Percentiles rank a stretch among this genome's conserved stretches.
Evolutionary conservation across 2,329 filamentous ascomycete genomes (phyloP).

Genomic region (Amylocarpus encephaloides): DNA sequence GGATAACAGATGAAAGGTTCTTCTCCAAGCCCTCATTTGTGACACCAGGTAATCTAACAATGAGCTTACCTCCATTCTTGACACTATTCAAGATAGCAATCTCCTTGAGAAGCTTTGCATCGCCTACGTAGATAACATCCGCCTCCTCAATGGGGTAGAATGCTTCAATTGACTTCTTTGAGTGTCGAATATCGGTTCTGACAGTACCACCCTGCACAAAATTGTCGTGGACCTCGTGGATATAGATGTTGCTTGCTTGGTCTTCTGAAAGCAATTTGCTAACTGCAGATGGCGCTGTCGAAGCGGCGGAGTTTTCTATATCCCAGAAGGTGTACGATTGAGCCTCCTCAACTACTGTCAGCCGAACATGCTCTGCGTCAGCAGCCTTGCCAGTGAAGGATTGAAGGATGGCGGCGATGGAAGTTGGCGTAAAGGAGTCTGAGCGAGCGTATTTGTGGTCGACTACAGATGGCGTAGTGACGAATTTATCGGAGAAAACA

Average conservation of each 20-base stretch:
- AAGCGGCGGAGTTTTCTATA: conserved; percentile 64
- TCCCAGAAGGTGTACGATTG: conserved; percentile 96
- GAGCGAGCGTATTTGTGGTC: conserved; percentile 87
- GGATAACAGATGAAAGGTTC: conserved; percentile 64
- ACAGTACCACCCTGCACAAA: conserved; percentile 69
- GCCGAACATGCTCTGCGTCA: conserved; percentile 24
- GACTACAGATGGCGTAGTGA: conserved; percentile 56
- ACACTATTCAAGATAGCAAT: conserved; percentile 67
- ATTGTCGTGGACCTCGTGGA: conserved; percentile 59
- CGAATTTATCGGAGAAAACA: conserved; percentile 66
- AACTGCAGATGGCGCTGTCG: conserved; percentile 55
- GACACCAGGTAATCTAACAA: conserved; percentile 69
- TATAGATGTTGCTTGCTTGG: conserved; percentile 55
- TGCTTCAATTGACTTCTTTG: conserved; percentile 75
- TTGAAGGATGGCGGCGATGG: conserved; percentile 45
- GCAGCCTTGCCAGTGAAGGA: conserved; percentile 41
- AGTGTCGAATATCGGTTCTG: conserved; percentile 78
- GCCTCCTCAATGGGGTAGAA: conserved; percentile 76
- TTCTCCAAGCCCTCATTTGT: conserved; percentile 90
- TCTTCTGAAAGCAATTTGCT: conserved; percentile 63
- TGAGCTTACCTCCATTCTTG: conserved; percentile 63
- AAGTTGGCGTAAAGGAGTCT: conserved; percentile 49
- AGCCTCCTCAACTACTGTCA: conserved; percentile 52
- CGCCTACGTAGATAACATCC: conserved; percentile 71
- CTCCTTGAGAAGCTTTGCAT: conserved; percentile 72